Evolutionary conservation across 2,329 filamentous ascomycete genomes (phyloP), one percentile per base, ranked within the genome.

Genomic region (Fusarium verticillioides): DNA sequence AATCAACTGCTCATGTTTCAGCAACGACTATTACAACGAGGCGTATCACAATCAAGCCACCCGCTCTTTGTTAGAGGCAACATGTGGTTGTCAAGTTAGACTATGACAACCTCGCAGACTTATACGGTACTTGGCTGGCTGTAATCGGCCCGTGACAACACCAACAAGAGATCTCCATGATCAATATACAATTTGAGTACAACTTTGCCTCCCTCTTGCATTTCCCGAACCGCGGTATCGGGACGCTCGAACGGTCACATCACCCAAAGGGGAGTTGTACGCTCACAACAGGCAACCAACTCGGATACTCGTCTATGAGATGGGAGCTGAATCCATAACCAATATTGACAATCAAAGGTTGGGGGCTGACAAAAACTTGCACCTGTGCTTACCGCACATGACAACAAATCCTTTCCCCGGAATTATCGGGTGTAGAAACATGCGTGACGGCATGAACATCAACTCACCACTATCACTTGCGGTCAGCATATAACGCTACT

Each of bases 221-320:
- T 56, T 44, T 58, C 57, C 71, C 63, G 71, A 74, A 42, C 71
- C 71, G 58, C 57, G 68, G 71, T 53, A 65, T 71, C 63, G 71
- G 71, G 72, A 60, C 57, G 52, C 23, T 67, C 32, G 56, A 70
- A 67, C 63, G 63, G 60, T 34, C 47, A 46, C 43, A 65, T 59
- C 60, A 47, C 66, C 70, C 23, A 67, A 73, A 71, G 21, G 30
- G 43, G 60, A 63, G 36, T 34, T 42, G 26, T 49, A 44, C 40
- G 28, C 59, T 43, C 49, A 36, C 46, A 59, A 52, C 56, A 43
- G 56, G 67, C 67, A 67, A 49, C 71, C 54, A 66, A 46, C 57
- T 72, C 56, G 57, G 56, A 54, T 54, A 47, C 46, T 53, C 49
- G 30, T 47, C 42, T 46, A 47, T 34, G 44, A 54, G 15, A 54